Base-by-base conservation (phyloP, 2,329 filamentous ascomycete genomes). In the Camillea tinctor region DNA sequence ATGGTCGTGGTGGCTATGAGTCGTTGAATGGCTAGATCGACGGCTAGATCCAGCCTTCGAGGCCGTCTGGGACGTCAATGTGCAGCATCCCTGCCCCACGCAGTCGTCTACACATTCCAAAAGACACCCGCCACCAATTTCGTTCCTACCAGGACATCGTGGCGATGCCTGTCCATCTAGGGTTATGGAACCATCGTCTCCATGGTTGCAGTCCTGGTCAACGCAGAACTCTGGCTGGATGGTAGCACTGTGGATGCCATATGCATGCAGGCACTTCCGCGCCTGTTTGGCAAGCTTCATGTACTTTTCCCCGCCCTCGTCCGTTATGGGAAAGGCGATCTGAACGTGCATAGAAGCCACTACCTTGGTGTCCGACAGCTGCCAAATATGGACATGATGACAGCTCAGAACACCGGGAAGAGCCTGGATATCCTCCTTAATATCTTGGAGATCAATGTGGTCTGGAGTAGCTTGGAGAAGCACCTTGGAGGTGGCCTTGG, bases 331-430 rank as follows among this genome's bases (percentile, higher is more conserved):
- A 74, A 96, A 97, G 52, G 88, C 88, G 21, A 99, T 90, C 74
- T 97, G 92, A 51, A 99, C 89, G 73, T 99, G 95, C 76, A 99
- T 86, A 11, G 91, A 95, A 13, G 95, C 94, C 44, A 99, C 90
- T 36, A 97, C 82, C 79, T 97, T 97, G 56, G 93, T 95, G 73
- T 98, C 94, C 17, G 91, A 96, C 36, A 99, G 84, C 75, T 98
- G 94, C 95, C 95, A 99, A 63, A 99, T 93, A 74, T 99, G 95
- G 21, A 99, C 84, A 74, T 99, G 94, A 76, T 99, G 95, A 72
- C 93, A 97, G 73, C 90, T 92, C 62, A 95, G 81, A 53, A 99
- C 90, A 50, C 93, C 93, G 0, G 90, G 89, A 5, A 99, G 86
- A 17, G 85, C 79, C 72, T 93, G 86, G 57, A 99, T 97, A 73